Evolutionary conservation across 73 alveolate species (phyloP).

Genomic region (Tetrahymena borealis): DNA sequence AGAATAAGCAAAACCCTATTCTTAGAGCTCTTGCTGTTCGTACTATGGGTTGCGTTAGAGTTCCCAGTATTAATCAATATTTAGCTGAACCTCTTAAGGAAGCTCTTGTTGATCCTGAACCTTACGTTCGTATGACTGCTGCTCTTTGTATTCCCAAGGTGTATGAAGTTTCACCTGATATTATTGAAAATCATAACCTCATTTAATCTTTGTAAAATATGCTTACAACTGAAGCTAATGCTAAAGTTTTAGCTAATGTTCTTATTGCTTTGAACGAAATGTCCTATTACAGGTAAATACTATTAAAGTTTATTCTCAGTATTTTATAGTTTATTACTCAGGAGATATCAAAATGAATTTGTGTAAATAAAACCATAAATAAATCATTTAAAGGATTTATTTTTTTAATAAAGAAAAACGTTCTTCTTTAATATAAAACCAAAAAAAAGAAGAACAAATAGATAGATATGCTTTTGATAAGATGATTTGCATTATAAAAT

Average conservation of each 20-base stretch:
- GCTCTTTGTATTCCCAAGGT: conserved; percentile 71
- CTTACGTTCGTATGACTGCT: conserved; percentile 74
- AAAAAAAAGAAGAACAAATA: background rate
- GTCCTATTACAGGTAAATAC: background rate
- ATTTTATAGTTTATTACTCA: background rate
- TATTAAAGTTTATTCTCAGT: background rate
- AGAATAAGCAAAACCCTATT: conserved; percentile 27
- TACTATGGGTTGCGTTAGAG: conserved; percentile 36
- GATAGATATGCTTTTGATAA: too few species aligned
- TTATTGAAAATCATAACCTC: conserved; percentile 43
- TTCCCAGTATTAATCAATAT: conserved; percentile 27
- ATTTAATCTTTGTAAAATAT: conserved; percentile 47
- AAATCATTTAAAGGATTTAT: background rate
- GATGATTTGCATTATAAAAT: too few species aligned
- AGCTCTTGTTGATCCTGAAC: conserved; percentile 69
- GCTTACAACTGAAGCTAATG: conserved; percentile 54
- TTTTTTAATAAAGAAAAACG: background rate
- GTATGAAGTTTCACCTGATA: conserved; percentile 45
- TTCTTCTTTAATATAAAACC: background rate
- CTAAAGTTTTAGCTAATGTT: conserved; percentile 57
- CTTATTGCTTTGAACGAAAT: conserved; percentile 52
- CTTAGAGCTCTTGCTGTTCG: conserved; percentile 38
- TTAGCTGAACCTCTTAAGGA: conserved; percentile 48
- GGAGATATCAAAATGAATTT: background rate
- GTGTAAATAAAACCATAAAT: background rate